Conservation (phyloP, 768 basidiomycete species). For the Tubosaeta sp. region DNA sequence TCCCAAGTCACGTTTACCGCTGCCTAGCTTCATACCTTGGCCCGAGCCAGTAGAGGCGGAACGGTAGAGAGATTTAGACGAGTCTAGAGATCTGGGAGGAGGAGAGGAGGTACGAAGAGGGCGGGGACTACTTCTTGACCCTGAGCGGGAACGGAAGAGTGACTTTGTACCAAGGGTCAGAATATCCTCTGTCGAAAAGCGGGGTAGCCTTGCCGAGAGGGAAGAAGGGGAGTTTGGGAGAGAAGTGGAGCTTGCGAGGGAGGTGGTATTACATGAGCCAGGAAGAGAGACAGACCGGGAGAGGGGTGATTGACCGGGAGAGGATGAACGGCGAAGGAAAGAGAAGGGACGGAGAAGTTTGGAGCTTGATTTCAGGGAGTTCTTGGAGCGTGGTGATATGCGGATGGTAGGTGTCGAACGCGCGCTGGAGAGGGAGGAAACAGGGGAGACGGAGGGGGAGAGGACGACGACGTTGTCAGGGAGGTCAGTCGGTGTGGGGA, state of each 20-base stretch:
- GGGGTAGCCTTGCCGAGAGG: conserved; percentile 8
- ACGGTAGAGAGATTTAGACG: conserved; percentile 13
- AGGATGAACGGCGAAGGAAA: conserved; percentile 17
- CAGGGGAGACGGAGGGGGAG: conserved; percentile 20
- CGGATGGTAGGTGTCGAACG: conserved; percentile 22
- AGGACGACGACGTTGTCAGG: conserved; percentile 8
- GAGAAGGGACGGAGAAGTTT: conserved; percentile 21
- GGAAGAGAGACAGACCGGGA: conserved; percentile 12
- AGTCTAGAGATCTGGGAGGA: conserved; percentile 7
- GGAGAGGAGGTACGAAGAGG: conserved; percentile 10
- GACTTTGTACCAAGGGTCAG: conserved; percentile 27
- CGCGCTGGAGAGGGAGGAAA: conserved; percentile 16
- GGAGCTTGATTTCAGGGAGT: conserved; percentile 6
- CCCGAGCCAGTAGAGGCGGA: conserved; percentile 20
- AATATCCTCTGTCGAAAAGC: conserved; percentile 29
- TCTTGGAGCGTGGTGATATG: conserved; percentile 1
- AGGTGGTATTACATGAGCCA: conserved; percentile 5
- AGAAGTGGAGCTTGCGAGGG: conserved; percentile 4
- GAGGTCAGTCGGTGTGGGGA: background rate
- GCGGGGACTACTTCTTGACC: conserved; percentile 5
- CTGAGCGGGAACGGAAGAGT: conserved; percentile 27
- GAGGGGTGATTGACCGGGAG: conserved; percentile 7
- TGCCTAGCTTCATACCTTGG: background rate
- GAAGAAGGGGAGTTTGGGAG: conserved; percentile 12
- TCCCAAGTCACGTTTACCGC: conserved; percentile 4